Conservation (phyloP, 2,329 filamentous ascomycete species). For the Aspergillus thermomutatus region DNA sequence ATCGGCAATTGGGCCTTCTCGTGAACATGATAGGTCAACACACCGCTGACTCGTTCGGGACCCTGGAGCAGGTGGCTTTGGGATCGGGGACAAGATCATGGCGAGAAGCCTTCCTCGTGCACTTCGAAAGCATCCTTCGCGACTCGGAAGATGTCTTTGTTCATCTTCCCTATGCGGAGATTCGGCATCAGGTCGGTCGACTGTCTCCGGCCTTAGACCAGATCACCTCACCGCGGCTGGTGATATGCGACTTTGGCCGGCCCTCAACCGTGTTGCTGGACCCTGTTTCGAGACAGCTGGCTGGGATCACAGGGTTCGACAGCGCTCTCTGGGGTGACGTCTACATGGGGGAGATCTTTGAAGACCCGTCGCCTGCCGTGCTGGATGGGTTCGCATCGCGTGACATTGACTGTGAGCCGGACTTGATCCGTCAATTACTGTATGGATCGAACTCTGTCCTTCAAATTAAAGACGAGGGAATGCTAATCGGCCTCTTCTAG, state of each 20-base stretch:
- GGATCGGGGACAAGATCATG: constrained; percentile 50
- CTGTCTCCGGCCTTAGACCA: constrained; percentile 47
- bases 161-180: constrained; percentile 53
- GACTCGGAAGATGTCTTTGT: constrained; percentile 60
- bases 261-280: constrained; percentile 53
- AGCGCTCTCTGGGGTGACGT: constrained; percentile 56
- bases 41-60: constrained; percentile 49
- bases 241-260: constrained; percentile 48
- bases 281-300: constrained; percentile 45
- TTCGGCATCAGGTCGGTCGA: constrained; percentile 48
- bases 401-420: constrained; percentile 19
- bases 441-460: constrained; percentile 19
- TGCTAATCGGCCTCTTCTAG: constrained; percentile 16
- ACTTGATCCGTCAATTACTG: constrained; percentile 33
- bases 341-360: constrained; percentile 52
- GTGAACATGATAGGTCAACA: constrained; percentile 45
- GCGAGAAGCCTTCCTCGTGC: constrained; percentile 50
- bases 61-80: constrained; percentile 45
- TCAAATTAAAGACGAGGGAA: not conserved
- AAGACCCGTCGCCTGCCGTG: constrained; percentile 31
- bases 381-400: constrained; percentile 35
- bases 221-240: constrained; percentile 50
- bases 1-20: constrained; percentile 34
- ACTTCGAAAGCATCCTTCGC: constrained; percentile 53
- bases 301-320: constrained; percentile 52